phyloP scores from a whole-genome alignment of 2,329 filamentous ascomycete genomes.

The Fusarium goolgardi region DNA sequence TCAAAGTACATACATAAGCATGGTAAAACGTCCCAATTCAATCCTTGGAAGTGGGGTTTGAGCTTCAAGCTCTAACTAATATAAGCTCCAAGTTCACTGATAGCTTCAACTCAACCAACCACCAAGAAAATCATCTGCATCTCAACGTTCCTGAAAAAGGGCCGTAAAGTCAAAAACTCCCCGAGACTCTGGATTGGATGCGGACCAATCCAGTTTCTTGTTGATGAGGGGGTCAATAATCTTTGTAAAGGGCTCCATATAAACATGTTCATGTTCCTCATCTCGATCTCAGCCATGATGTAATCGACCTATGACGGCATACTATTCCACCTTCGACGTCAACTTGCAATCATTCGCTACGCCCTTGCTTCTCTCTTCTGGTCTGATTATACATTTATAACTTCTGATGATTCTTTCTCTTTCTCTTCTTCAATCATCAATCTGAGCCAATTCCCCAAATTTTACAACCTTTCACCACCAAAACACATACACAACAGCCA shows the following conservation, averaged over 20 bases:
- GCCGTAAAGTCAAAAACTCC: neutral
- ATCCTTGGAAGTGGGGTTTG: slow-evolving; percentile 10
- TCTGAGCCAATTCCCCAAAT: slow-evolving; percentile 8
- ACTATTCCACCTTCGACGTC: slow-evolving; percentile 41
- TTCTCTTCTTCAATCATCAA: neutral
- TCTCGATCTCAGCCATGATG: slow-evolving; percentile 44
- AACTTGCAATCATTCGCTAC: slow-evolving; percentile 36
- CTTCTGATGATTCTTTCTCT: neutral
- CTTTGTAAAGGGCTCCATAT: neutral
- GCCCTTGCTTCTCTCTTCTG: neutral
- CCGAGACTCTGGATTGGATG: neutral
- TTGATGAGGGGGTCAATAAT: neutral
- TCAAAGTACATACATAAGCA: slow-evolving; percentile 11
- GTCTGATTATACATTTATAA: slow-evolving; percentile 15
- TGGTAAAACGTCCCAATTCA: slow-evolving; percentile 4
- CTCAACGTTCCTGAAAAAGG: slow-evolving; percentile 24
- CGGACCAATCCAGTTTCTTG: neutral
- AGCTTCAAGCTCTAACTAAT: neutral
- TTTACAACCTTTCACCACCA: neutral
- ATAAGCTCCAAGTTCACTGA: neutral
- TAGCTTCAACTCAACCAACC: slow-evolving; percentile 23
- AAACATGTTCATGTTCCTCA: slow-evolving; percentile 19
- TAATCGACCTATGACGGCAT: slow-evolving; percentile 48
- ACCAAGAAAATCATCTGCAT: neutral
- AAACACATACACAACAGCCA: slow-evolving; percentile 49